Conservation (phyloP, 1,284 basidiomycete species). For the Naganishia cerealis region DNA sequence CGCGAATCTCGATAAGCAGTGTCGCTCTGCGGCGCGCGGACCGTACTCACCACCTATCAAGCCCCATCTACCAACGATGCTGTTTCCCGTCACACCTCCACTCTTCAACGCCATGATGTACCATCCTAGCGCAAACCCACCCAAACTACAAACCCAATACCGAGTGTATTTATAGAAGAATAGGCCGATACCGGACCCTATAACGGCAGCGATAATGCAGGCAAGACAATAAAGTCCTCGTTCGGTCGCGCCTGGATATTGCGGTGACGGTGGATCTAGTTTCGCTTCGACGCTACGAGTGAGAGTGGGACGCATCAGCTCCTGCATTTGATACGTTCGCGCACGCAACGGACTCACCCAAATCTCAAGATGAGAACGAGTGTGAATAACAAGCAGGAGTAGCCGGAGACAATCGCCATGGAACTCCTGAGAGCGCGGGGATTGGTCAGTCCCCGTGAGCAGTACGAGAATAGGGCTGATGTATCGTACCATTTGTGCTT, state of each 20-base stretch:
- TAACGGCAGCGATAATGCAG: slow-evolving; percentile 72
- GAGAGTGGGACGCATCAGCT: not conserved
- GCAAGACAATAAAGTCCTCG: slow-evolving; percentile 88
- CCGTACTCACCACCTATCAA: slow-evolving; percentile 70
- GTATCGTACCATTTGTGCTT: slow-evolving; percentile 78
- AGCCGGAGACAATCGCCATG: slow-evolving; percentile 86
- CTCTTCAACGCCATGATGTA: slow-evolving; percentile 81
- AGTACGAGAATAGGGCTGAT: slow-evolving; percentile 11
- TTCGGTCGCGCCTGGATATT: slow-evolving; percentile 72
- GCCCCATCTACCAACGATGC: slow-evolving; percentile 76
- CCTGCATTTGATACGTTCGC: no score
- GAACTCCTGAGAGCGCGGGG: slow-evolving; percentile 67
- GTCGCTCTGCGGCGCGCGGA: no score
- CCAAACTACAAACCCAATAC: slow-evolving; percentile 82
- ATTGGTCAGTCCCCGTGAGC: not conserved
- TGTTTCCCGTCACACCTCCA: slow-evolving; percentile 74
- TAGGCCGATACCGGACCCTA: slow-evolving; percentile 78
- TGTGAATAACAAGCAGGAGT: slow-evolving; percentile 79
- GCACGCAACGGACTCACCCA: slow-evolving; percentile 57
- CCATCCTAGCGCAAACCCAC: slow-evolving; percentile 80
- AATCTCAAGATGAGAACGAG: slow-evolving; percentile 86
- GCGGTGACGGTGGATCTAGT: slow-evolving; percentile 62
- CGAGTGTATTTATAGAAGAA: slow-evolving; percentile 83
- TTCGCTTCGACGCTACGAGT: slow-evolving; percentile 20
- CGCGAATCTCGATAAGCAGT: not conserved